Evolutionary conservation across 257 asterid genomes (phyloP), one percentile per base, ranked within the genome.

Genomic region (Nemophila menziesii): DNA sequence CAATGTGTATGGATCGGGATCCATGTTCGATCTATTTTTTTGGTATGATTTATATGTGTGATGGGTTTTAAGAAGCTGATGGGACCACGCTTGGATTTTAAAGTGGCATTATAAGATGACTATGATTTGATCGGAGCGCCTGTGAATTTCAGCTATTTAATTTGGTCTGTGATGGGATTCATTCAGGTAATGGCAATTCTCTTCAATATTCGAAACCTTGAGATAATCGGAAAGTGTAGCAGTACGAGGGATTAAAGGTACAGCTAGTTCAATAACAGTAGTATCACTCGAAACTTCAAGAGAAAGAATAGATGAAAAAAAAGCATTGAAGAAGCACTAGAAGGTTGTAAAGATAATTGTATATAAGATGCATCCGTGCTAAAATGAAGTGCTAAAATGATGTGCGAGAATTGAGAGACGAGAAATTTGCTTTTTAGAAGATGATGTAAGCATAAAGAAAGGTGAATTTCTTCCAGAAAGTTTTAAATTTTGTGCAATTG

Each of bases 261-360:
- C 80, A 52, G 94, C 93, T 33, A 82, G 75, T 70, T 90, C 99
- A 38, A 81, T 69, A 48, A 79, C 61, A 26, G 92, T 51, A 54
- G 70, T 72, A 56, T 82, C 94, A 58, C 54, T 50, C 58, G 86
- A 93, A 69, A 65, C 55, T 70, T 90, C 96, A 52, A 90, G 99
- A 43, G 83, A 68, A 55, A 85, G 56, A 52, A 90, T 85, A 51
- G 99, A 79, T 55, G 96, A 79, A 55, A 90, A 75, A 65, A 96
- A 96, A 90, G 77, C 96, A 85, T 85, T 29, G 96, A 82, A 42
- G 94, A 81, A 41, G 94, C 79, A 72, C 92, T 72, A 55, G 80
- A 74, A 61, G 93, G 87, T 42, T 78, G 84, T 49, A 76, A 64
- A 38, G 87, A 59, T 49, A 80, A 60, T 47, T 77, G 87, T 60